Percentiles rank a stretch among this genome's conserved stretches.
These are phyloP conservation scores for Jacaranda mimosifolia DNA, from an alignment of 257 asterid genomes.

Conservation along the genomic window DNA sequence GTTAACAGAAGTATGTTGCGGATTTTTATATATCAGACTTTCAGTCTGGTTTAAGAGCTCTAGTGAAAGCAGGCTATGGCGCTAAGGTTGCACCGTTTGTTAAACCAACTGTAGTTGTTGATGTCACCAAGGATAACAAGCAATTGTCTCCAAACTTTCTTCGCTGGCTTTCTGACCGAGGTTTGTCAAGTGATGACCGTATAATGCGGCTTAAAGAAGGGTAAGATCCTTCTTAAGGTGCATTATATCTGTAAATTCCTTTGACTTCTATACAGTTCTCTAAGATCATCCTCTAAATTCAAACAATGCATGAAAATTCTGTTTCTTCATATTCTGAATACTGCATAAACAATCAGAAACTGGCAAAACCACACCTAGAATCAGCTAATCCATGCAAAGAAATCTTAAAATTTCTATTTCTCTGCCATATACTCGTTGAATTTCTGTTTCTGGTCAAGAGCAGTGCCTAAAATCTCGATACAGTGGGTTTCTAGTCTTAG, in stretches of 20 bases:
- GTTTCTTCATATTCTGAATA: neutral
- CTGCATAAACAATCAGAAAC: conserved; percentile 8
- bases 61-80: conserved; percentile 87
- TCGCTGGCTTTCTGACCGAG: conserved; percentile 74
- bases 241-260: neutral
- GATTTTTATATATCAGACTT: conserved; percentile 89
- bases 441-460: too few species aligned
- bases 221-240: conserved; percentile 47
- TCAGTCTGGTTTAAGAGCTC: conserved; percentile 86
- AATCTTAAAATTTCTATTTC: too few species aligned
- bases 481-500: too few species aligned
- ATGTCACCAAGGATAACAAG: conserved; percentile 56
- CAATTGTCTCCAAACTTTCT: conserved; percentile 65
- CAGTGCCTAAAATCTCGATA: too few species aligned
- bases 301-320: neutral
- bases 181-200: conserved; percentile 68
- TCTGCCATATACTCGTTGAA: too few species aligned
- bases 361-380: neutral
- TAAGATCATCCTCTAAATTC: conserved; percentile 1
- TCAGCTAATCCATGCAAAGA: neutral
- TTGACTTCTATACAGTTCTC: conserved; percentile 7
- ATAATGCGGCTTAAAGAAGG: conserved; percentile 81
- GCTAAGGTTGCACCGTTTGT: conserved; percentile 84
- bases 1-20: conserved; percentile 67
- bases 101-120: conserved; percentile 64